Base-by-base conservation (phyloP, 768 basidiomycete species). In the Piloderma croceum region DNA sequence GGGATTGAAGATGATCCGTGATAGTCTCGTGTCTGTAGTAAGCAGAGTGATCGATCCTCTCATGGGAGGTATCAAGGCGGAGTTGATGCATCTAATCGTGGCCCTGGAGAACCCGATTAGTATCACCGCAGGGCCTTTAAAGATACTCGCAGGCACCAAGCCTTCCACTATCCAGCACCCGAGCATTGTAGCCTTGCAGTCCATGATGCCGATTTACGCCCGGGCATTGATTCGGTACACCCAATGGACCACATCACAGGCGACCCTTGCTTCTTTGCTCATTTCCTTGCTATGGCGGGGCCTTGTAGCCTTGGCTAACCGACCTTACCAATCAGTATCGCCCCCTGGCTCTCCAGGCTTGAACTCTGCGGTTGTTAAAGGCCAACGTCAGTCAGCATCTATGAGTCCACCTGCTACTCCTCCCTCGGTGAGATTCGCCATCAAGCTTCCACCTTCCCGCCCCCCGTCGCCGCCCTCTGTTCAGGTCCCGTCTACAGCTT, bases 271-370 rank as follows among this genome's bases (percentile, higher is more conserved):
- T 1, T 76, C 80, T 3, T 72, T 88, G 48, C 69, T 86, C 46
- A 87, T 89, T 50, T 79, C 77, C 13, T 58, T 85, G 1, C 62
- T 85, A 2, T 90, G 88, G 87, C 79, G 76, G 17, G 78, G 74
- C 6, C 67, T 89, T 38, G 77, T 88, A 20, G 81, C 83, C 17
- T 54, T 90, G 22, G 70, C 83, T 9, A 72, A 84, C 56, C 76
- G 88, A n/a, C 42, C 49, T 4, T 34, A 22, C 17, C 48, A 51
- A 3, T 64, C 67, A 10, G 61, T 67, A 34, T 48, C 57, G 3
- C 59, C 63, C 7, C 54, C 60, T 5, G 61, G 68, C 7, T 63
- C 69, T 3, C 61, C 72, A 1, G 57, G 66, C 6, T 42, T 51
- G 5, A 44, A 60, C 20, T 40, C 52, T 15, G 54, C 64, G 3